Evolutionary conservation across 108 stramenopile genomes (phyloP), one percentile per base, ranked within the genome.

Genomic region (Cyclostephanos invisitatus): DNA sequence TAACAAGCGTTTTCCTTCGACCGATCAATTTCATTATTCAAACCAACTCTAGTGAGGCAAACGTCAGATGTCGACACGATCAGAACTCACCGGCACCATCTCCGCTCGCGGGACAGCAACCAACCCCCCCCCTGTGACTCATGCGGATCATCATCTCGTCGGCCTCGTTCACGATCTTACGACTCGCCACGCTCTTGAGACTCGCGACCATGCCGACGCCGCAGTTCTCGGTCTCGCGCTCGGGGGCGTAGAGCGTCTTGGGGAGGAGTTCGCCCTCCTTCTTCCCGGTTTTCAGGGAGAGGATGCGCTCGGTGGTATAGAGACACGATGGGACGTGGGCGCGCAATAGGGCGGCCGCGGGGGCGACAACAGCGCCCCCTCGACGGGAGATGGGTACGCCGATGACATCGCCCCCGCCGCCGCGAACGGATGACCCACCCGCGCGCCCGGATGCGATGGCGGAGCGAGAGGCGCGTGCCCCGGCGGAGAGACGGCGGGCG

Each of bases 111-210:
- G 96, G 96, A 78, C 94, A 94, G 62, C 93, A 96, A 9, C 96
- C 96, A 61, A 92, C 93, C 24, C 96, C 96, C 37, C 98, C 98
- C 58, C 98, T 83, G 87, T 98, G 98, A 72, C 91, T 82, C 98
- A 98, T 98, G 36, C 98, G 89, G 53, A 98, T 90, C 42, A 98
- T 80, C 98, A 98, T 98, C 80, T 97, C 97, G 83, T 97, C 96
- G 18, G 97, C 96, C 72, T 96, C 94, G 51, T 93, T 87, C 38
- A 98, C 95, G 28, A 97, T 94, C 73, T 84, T 86, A 8, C 98
- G 86, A 58, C 84, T 86, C 1, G 96, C 85, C 55, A 90, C 79
- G 20, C 89, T 89, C 67, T 94, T 91, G 42, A 96, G 74, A 20
- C 88, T 89, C 22, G 95, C 95, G 60, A 96, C 91, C 27, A 96